Evolutionary conservation across 2,329 filamentous ascomycete species (phyloP).

Genomic region (Exserohilum turcica): DNA sequence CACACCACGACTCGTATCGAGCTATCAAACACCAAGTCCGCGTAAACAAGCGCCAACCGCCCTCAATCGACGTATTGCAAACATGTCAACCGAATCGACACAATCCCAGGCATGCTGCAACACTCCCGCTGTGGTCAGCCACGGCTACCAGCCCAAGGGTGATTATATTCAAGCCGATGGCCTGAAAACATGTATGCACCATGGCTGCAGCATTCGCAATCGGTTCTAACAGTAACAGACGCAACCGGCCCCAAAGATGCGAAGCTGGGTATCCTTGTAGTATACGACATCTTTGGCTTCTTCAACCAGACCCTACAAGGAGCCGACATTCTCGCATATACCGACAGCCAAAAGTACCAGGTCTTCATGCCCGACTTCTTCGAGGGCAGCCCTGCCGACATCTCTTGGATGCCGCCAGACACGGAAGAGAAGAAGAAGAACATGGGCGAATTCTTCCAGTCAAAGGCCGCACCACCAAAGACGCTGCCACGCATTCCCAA

Average conservation of each 20-base stretch:
- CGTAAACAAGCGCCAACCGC: not conserved
- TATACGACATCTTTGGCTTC: slow-evolving; percentile 69
- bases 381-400: slow-evolving; percentile 71
- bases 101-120: slow-evolving; percentile 53
- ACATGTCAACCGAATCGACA: slow-evolving; percentile 45
- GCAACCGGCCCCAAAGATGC: slow-evolving; percentile 62
- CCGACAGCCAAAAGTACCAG: slow-evolving; percentile 71
- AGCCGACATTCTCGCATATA: slow-evolving; percentile 65
- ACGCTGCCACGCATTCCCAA: slow-evolving; percentile 61
- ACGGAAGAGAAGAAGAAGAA: slow-evolving; percentile 65
- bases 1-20: not conserved
- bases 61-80: slow-evolving; percentile 19
- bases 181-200: slow-evolving; percentile 62
- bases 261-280: slow-evolving; percentile 61
- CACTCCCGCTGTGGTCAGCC: slow-evolving; percentile 55
- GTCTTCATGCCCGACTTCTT: slow-evolving; percentile 95
- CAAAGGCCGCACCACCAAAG: slow-evolving; percentile 62
- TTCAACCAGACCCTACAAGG: slow-evolving; percentile 67
- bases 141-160: slow-evolving; percentile 63
- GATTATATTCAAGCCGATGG: slow-evolving; percentile 64
- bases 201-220: not conserved
- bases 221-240: slow-evolving; percentile 45
- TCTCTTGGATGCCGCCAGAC: slow-evolving; percentile 65
- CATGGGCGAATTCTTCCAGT: slow-evolving; percentile 64
- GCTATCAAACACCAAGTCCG: not conserved